Evolutionary conservation across 441 rosid genomes (phyloP), one percentile per base, ranked within the genome.

Genomic region (Mallotus repandus): DNA sequence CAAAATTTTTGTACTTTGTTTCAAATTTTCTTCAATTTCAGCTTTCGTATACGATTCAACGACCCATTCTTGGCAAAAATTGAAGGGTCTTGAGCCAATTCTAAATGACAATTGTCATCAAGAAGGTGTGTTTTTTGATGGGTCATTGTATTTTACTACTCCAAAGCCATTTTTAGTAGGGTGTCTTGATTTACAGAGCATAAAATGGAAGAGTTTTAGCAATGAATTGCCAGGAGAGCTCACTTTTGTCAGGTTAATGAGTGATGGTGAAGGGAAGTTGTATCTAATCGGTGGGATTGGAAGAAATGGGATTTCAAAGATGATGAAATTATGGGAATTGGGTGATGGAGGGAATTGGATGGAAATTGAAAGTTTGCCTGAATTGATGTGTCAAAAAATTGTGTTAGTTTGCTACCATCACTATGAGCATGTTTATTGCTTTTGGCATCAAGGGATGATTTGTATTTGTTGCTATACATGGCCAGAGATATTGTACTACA

Each of bases 401-500:
- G 78, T 89, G 77, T 88, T 91, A n/a, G 95, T 94, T 14, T 91
- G 96, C 68, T 94, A 94, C 80, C 97, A 94, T 59, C 88, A 88
- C 22, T 94, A 94, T 59, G 97, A 89, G 73, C 95, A 92, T 65
- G 91, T 92, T 14, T 90, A 90, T 55, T 90, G 97, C 75, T 63
- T 94, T 38, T 94, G 97, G 95, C 98, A 94, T 46, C 85, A 81
- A 29, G 97, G 87, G 8, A 84, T 87, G 89, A 82, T 94, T 5
- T 92, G 96, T 71, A 77, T 92, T 18, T 91, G 94, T 89, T 92
- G 98, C 81, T 89, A 91, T 41, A 89, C 90, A 5, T 94, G 98
- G 97, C 97, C 98, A 5, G 98, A 94, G 90, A 85, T 94, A 71
- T 74, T 94, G 76, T 94, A 88, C 61, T 94, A 77, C 74, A 89